A percentile compares a stretch with the other conserved stretches of the same genome.
phyloP scores from a whole-genome alignment of 805 yeast species.

The Dipodascus geniculatus region DNA sequence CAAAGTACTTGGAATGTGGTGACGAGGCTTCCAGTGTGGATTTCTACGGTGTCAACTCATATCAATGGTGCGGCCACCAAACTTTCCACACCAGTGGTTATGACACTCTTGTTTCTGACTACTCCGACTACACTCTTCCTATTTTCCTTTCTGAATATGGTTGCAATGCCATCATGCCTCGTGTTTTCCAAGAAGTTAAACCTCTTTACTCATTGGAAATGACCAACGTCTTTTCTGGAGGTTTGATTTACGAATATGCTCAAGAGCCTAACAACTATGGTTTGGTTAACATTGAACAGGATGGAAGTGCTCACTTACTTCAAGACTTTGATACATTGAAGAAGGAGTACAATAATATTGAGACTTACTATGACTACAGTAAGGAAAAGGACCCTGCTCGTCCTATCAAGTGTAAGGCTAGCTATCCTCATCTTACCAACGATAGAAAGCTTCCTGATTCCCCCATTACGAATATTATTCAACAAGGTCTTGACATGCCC shows the following conservation, averaged over 20 bases:
- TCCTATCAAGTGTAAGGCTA: not conserved
- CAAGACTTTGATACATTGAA: constrained; percentile 43
- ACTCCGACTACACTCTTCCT: constrained; percentile 57
- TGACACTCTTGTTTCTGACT: constrained; percentile 56
- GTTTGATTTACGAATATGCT: constrained; percentile 68
- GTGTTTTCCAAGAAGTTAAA: constrained; percentile 65
- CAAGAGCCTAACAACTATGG: constrained; percentile 77
- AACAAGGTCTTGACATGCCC: not conserved
- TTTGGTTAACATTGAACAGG: constrained; percentile 41
- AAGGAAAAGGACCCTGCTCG: constrained; percentile 1
- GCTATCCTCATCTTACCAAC: not conserved
- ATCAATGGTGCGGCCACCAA: constrained; percentile 82
- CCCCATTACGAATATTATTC: not conserved
- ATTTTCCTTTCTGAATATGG: constrained; percentile 88
- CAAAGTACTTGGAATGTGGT: constrained; percentile 71
- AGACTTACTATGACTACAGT: constrained; percentile 3
- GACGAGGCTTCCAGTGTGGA: constrained; percentile 45
- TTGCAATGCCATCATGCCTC: constrained; percentile 71
- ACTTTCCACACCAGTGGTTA: constrained; percentile 74
- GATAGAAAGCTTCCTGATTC: constrained; percentile 1
- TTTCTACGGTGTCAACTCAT: constrained; percentile 70
- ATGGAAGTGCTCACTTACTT: constrained; percentile 31
- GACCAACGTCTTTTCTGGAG: constrained; percentile 75
- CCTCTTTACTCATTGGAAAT: constrained; percentile 60
- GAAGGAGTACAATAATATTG: constrained; percentile 34